Base-by-base conservation (phyloP, 345 rosid genomes). In the Pistacia atlantica region DNA sequence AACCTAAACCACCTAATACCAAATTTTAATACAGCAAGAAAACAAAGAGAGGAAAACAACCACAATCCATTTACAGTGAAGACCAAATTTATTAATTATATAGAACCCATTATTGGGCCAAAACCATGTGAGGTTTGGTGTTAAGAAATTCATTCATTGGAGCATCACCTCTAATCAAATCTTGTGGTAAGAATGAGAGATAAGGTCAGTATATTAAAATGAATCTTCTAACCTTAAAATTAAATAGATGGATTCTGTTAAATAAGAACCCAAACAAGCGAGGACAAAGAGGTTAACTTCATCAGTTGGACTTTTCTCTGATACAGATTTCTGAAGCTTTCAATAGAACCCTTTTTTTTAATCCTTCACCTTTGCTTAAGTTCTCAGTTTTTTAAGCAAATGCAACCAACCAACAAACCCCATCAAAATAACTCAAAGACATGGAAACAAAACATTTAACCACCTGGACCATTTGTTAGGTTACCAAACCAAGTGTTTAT, bases 1-100 rank as follows among this genome's bases (percentile, higher is more conserved):
- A 42, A 80, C 86, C 82, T 61, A 84, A 84, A 79, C 84, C 72
- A 90, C 88, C 90, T 83, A 88, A 88, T 80, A 75, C 86, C 81
- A 74, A 59, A 5, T 61, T 87, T 83, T 60, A 86, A 82, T 79
- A 88, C 61, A 71, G 68, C 74, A 86, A 84, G 80, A 84, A 75
- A 84, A 86, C 91, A 90, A 76, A 70, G 22, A 60, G 72, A 71
- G 72, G 58, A 71, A 45, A 85, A 82, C 86, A 67, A 80, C 81
- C 76, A 38, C 66, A 65, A 81, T 46, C 42, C 61, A 77, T 48
- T 73, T 61, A 73, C 59, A 65, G 71, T 8, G 73, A 58, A 74
- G 62, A 75, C 52, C 57, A 67, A 46, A 33, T 54, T 74, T 8
- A 37, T 67, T 64, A 65, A 55, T 59, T 45, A 51, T 70, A 71